Base-by-base conservation (phyloP, 2,329 filamentous ascomycete genomes). In the Nothomitra cinnamomea region DNA sequence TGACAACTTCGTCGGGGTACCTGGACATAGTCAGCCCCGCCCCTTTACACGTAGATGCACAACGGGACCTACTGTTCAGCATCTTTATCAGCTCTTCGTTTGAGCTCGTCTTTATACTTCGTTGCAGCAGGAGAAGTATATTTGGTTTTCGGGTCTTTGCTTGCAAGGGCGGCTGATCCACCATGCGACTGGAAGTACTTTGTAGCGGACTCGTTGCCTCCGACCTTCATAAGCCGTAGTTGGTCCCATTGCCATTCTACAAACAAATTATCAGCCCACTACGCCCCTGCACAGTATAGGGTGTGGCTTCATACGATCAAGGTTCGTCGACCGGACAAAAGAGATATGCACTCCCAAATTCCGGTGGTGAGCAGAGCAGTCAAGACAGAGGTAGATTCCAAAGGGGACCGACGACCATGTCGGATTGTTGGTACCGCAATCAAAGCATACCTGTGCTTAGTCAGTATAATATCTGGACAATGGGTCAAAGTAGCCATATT, bases 261-360 rank as follows among this genome's bases (percentile, higher is more conserved):
- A 22, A 13, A 8, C 8, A 15, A 22, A 13, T 28, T 53, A n/a
- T 43, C n/a, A 43, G 12, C 21, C 19, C 10, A 32, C 28, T 32
- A 10, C 28, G 10, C 24, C 42, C 5, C 4, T 42, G 21, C 42
- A 7, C 13, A 48, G 15, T 25, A 22, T 24, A 17, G 12, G 19
- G n/a, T 6, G 15, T 35, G 56, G 28, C 65, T 62, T 74, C 87
- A 66, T 85, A 96, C 90, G 88, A 69, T 98, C 92, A 68, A 98
- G 85, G 69, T 95, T 95, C 57, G 90, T 96, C 57, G 90, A 96
- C 64, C 92, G 85, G 63, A 98, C 92, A 74, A 98, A 98, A 61
- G 90, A 95, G 70, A 98, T 95, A 71, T 98, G 92, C 57, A 96
- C 90, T 69, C 92, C 92, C 63, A 98, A 82, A 69, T 96, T 96